Evolutionary conservation across 257 asterid genomes (phyloP).

Genomic region (Nemophila menziesii): DNA sequence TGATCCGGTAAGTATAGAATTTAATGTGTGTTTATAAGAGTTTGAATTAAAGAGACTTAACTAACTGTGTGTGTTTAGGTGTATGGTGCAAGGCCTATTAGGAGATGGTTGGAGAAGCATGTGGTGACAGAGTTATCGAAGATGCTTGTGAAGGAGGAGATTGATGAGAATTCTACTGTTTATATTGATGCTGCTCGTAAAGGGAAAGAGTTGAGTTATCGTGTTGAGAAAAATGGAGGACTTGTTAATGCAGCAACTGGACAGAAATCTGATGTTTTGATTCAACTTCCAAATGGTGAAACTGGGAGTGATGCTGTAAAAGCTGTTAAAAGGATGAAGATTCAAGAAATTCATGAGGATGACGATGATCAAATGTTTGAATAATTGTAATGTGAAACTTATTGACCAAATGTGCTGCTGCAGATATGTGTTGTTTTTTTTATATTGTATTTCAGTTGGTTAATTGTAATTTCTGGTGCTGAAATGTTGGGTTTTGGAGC

Average conservation of each 20-base stretch:
- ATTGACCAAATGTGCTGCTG: no score
- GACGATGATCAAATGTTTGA: slow-evolving; percentile 62
- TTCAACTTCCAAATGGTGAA: slow-evolving; percentile 38
- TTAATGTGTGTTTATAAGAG: neutral
- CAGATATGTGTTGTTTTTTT: no score
- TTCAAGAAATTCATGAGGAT: slow-evolving; percentile 48
- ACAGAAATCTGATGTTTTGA: slow-evolving; percentile 55
- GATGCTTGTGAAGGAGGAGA: slow-evolving; percentile 76
- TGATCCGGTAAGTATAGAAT: slow-evolving; percentile 48
- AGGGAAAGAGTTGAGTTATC: slow-evolving; percentile 33
- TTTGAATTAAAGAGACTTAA: no score
- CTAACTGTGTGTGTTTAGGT: slow-evolving; percentile 19
- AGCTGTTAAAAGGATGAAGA: slow-evolving; percentile 76
- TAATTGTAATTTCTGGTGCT: no score
- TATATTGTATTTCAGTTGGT: no score
- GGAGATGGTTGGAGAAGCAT: slow-evolving; percentile 84
- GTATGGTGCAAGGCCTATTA: slow-evolving; percentile 77
- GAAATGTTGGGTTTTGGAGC: no score
- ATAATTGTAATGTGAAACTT: no score
- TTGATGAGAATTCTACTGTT: slow-evolving; percentile 76
- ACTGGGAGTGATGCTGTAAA: slow-evolving; percentile 41
- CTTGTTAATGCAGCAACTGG: slow-evolving; percentile 69
- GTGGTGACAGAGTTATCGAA: slow-evolving; percentile 76
- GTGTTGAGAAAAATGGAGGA: slow-evolving; percentile 78
- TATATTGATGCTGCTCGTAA: slow-evolving; percentile 39